Conservation (phyloP, 1,284 basidiomycete genomes). For the Trametes polyzona region DNA sequence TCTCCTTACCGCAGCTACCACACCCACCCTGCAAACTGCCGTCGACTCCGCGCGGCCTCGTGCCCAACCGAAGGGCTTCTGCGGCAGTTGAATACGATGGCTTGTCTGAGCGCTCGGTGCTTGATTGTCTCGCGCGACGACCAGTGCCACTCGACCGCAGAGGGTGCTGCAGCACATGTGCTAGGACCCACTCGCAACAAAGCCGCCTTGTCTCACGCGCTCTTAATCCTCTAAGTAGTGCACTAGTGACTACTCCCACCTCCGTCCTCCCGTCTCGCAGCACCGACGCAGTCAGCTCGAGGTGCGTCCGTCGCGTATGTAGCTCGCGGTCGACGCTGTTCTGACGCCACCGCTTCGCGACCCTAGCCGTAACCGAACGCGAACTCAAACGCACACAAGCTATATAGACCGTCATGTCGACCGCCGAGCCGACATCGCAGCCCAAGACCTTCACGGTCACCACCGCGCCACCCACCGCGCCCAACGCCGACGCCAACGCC, state of each 20-base stretch:
- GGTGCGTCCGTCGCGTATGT: not conserved
- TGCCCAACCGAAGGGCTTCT: not conserved
- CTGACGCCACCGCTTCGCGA: slow-evolving; percentile 10
- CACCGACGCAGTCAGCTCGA: not conserved
- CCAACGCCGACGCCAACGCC: not conserved
- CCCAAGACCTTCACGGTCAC: slow-evolving; percentile 6
- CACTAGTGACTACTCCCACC: not conserved
- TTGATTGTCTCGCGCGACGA: not conserved
- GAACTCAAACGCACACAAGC: not conserved
- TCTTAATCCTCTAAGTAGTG: not conserved
- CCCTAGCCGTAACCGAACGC: slow-evolving; percentile 2
- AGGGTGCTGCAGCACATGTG: slow-evolving; percentile 7
- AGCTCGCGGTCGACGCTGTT: too few relatives aligned
- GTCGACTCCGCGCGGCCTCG: too few relatives aligned
- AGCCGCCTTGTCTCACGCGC: not conserved
- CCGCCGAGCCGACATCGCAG: not conserved
- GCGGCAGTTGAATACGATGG: not conserved
- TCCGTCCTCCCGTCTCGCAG: not conserved
- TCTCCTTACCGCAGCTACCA: slow-evolving; percentile 4
- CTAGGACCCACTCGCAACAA: not conserved
- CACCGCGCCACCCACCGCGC: slow-evolving; percentile 1
- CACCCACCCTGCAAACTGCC: not conserved
- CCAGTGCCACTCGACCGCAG: too few relatives aligned
- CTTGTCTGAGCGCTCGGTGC: not conserved
- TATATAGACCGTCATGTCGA: not conserved